These are phyloP conservation scores for Trichomonas vaginalis DNA, from an alignment of 208 protist species.

Conservation along the genomic window DNA sequence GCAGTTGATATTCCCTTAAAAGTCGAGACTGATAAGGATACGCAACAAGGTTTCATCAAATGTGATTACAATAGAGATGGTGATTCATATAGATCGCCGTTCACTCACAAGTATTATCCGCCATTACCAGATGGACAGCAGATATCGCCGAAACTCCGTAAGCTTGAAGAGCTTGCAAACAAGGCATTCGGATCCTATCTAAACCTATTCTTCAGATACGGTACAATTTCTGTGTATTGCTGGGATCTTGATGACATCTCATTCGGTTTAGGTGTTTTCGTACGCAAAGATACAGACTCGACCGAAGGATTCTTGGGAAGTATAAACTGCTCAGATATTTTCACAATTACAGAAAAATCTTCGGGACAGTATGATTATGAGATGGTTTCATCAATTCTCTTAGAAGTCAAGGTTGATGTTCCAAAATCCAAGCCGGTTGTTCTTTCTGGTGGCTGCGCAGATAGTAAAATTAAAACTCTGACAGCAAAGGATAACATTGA, in stretches of 20 bases:
- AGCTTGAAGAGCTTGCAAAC: slow-evolving; percentile 23
- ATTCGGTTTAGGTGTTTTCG: neutral
- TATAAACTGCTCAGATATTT: neutral
- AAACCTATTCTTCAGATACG: neutral
- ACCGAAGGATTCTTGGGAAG: neutral
- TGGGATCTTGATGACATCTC: neutral
- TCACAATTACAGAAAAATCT: neutral
- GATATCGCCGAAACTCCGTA: slow-evolving; percentile 28
- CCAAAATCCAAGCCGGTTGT: neutral
- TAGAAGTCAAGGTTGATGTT: neutral
- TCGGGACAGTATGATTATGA: neutral
- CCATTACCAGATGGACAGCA: slow-evolving; percentile 24
- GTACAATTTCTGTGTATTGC: neutral
- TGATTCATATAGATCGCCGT: slow-evolving; percentile 58
- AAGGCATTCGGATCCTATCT: neutral
- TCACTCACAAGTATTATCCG: slow-evolving; percentile 37
- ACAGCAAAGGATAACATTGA: neutral
- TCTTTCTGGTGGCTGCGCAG: neutral
- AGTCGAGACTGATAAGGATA: slow-evolving; percentile 37
- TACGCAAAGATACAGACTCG: neutral
- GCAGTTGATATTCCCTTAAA: slow-evolving; percentile 61
- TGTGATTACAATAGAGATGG: slow-evolving; percentile 70
- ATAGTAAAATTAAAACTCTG: neutral
- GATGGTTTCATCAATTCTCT: neutral
- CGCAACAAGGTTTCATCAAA: slow-evolving; percentile 48